Evolutionary conservation across 345 rosid genomes (phyloP).

Genomic region (Schrenkiella parvula): DNA sequence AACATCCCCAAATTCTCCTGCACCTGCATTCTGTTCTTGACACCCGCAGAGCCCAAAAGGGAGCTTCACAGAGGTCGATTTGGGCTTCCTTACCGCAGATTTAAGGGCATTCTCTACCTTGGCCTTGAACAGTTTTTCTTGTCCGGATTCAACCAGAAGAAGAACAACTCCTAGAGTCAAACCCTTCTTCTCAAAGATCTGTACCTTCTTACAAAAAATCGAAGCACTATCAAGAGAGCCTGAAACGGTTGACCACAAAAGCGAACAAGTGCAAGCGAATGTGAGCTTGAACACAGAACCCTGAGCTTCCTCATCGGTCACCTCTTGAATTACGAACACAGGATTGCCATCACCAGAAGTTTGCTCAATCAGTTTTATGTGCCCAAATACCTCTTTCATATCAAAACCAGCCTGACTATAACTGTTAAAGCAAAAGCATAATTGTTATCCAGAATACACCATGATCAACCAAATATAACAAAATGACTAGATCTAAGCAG

Average conservation of each 20-base stretch:
- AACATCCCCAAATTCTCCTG: conserved; percentile 57
- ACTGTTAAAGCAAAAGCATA: conserved; percentile 39
- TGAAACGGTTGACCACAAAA: conserved; percentile 80
- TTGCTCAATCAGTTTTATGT: conserved; percentile 84
- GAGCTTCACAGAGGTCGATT: conserved; percentile 65
- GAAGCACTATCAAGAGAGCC: conserved; percentile 69
- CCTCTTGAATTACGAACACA: conserved; percentile 66
- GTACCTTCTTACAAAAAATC: conserved; percentile 75
- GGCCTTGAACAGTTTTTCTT: conserved; percentile 50
- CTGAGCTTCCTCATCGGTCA: conserved; percentile 52
- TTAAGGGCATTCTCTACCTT: conserved; percentile 70
- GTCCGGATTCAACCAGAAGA: conserved; percentile 55
- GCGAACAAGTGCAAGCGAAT: conserved; percentile 60
- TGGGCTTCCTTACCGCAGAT: conserved; percentile 66
- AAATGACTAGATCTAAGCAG: background rate
- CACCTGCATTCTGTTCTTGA: conserved; percentile 68
- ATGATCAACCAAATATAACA: conserved; percentile 3
- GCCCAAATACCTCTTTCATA: conserved; percentile 88
- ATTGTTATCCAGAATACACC: background rate
- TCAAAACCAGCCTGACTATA: conserved; percentile 86
- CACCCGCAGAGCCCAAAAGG: conserved; percentile 95
- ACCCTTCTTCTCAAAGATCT: conserved; percentile 95
- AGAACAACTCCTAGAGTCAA: conserved; percentile 76
- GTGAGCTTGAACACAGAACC: conserved; percentile 67
- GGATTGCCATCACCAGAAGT: conserved; percentile 68